phyloP scores from a whole-genome alignment of 495 filamentous ascomycete genomes.

The Margaritispora aquatica region DNA sequence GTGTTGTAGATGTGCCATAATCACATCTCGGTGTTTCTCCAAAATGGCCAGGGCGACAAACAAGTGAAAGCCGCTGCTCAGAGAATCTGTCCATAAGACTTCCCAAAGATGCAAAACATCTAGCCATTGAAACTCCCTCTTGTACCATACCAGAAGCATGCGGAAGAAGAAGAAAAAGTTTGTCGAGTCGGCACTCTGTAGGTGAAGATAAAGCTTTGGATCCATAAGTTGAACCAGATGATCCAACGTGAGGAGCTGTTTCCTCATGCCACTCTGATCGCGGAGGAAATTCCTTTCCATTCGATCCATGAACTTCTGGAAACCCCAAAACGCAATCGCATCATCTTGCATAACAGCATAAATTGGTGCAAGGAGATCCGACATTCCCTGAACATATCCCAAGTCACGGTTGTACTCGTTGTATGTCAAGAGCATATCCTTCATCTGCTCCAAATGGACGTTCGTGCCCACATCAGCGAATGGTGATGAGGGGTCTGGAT shows the following conservation, averaged over 20 bases:
- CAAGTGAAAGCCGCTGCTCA: conserved; percentile 83
- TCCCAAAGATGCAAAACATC: conserved; percentile 91
- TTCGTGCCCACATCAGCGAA: conserved; percentile 90
- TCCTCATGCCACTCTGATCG: conserved; percentile 92
- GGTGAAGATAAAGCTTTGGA: conserved; percentile 84
- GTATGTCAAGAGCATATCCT: conserved; percentile 97
- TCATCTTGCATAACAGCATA: conserved; percentile 98
- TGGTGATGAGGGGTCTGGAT: conserved; percentile 93
- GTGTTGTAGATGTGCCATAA: conserved; percentile 88
- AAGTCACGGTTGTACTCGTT: conserved; percentile 93
- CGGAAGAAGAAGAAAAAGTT: conserved; percentile 99
- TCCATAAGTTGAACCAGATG: conserved; percentile 96
- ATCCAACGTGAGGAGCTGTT: conserved; percentile 83
- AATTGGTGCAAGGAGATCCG: conserved; percentile 88
- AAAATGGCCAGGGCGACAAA: conserved; percentile 91
- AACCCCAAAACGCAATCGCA: conserved; percentile 93
- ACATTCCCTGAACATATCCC: conserved; percentile 98
- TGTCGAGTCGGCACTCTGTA: conserved; percentile 83
- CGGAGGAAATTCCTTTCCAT: conserved; percentile 98
- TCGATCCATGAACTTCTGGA: conserved; percentile 91
- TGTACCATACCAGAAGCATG: conserved; percentile 97
- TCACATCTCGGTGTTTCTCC: conserved; percentile 91
- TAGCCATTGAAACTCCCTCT: conserved; percentile 87
- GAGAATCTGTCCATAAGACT: conserved; percentile 86
- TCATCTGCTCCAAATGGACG: conserved; percentile 96